Base-by-base conservation (phyloP, 768 basidiomycete genomes). In the Lentinula boryana region DNA sequence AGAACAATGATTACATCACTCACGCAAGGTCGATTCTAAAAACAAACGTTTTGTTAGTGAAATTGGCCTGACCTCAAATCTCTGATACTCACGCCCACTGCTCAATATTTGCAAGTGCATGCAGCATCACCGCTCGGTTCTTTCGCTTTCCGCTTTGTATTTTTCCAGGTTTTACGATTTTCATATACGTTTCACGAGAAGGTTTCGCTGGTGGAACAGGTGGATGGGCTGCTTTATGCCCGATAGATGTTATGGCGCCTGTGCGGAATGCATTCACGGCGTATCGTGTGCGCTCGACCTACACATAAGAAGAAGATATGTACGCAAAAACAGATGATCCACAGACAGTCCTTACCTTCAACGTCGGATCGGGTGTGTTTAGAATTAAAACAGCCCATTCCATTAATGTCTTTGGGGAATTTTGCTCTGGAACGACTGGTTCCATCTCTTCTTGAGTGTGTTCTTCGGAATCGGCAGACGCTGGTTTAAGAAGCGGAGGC, bases 31-130 rank as follows among this genome's bases (percentile, higher is more conserved):
- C 89, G 49, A 90, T 89, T 4, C 86, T 87, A 44, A 27, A 12
- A 36, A 31, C 50, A 33, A 44, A 32, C 9, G 16, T 21, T 18
- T 21, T 23, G 44, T 38, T 12, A 49, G 38, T 48, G 3, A 31
- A 32, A 9, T 18, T 36, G 5, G 58, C 50, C 15, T 32, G 48
- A 18, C 13, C 23, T 59, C 33, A 27, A 27, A 4, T 27, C 33
- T 18, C 46, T 33, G 35, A 58, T 53, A 85, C 88, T 81, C 65
- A 89, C 82, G 92, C 92, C 88, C 89, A 94, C 70, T 91, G 91
- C 66, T 93, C 91, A 56, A 94, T 91, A 68, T 91, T 91, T 0
- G 91, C 91, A 1, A 93, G 72, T 1, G 91, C 88, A 71, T 92
- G 91, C 7, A 93, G 72, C 87, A 92, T 90, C 12, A 84, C 82